Evolutionary conservation across 108 stramenopile species (phyloP).

Genomic region (Cyclotella choctawhatcheeana): DNA sequence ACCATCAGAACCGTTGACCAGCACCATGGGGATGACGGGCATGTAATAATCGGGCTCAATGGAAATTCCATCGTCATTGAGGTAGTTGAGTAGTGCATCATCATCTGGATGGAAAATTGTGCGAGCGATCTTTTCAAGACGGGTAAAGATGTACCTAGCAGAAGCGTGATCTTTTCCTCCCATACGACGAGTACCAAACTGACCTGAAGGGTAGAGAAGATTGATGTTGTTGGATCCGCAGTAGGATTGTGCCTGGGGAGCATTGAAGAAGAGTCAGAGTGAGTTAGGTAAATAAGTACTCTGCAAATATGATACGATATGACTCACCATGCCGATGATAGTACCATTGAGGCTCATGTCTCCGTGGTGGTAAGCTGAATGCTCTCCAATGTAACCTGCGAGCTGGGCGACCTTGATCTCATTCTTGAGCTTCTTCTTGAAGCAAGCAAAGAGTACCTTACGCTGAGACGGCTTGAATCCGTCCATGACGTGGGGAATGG

Average conservation of each 20-base stretch:
- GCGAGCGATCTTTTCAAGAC: slow-evolving; percentile 93
- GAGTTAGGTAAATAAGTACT: no score
- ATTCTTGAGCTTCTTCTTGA: slow-evolving; percentile 97
- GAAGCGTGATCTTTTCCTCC: slow-evolving; percentile 97
- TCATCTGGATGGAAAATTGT: slow-evolving; percentile 98
- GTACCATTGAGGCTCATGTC: slow-evolving; percentile 94
- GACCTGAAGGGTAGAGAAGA: slow-evolving; percentile 95
- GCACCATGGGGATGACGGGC: slow-evolving; percentile 91
- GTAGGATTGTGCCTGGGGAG: slow-evolving; percentile 97
- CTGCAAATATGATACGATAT: no score
- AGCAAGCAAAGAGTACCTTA: slow-evolving; percentile 97
- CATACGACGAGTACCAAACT: slow-evolving; percentile 98
- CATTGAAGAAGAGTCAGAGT: no score
- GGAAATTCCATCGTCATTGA: slow-evolving; percentile 95
- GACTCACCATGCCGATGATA: slow-evolving; percentile 97
- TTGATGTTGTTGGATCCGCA: slow-evolving; percentile 98
- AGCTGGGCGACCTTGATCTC: slow-evolving; percentile 99
- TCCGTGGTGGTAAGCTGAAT: slow-evolving; percentile 99
- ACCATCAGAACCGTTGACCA: slow-evolving; percentile 92
- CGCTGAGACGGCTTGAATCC: slow-evolving; percentile 99
- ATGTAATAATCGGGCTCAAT: slow-evolving; percentile 98
- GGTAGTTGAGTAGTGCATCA: slow-evolving; percentile 92
- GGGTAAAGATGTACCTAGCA: slow-evolving; percentile 99
- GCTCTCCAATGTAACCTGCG: slow-evolving; percentile 91
- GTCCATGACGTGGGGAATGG: slow-evolving; percentile 95